Evolutionary conservation across 768 basidiomycete genomes (phyloP), one percentile per base, ranked within the genome.

Genomic region (Scleroderma citrinum): DNA sequence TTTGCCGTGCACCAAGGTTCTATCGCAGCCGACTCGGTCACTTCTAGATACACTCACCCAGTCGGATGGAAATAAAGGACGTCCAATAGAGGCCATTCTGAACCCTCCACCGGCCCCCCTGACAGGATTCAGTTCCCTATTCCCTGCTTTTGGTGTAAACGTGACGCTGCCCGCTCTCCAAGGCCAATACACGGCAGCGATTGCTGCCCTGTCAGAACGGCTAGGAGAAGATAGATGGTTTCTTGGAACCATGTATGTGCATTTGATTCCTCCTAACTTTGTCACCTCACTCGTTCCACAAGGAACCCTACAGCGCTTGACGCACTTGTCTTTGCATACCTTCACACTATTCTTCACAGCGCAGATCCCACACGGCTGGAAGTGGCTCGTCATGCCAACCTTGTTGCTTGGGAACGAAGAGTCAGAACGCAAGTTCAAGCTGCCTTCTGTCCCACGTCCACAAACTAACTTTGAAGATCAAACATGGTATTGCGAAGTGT

Each of bases 161-260:
- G 59, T 89, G 30, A 72, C 81, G 52, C 64, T 72, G 16, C 58
- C 68, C 14, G 67, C 74, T 3, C 62, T 90, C 17, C 69, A 80
- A 44, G 66, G 74, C 14, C 76, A 77, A 56, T 92, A 87, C 63
- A 71, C 72, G 19, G 85, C 88, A 41, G 88, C 88, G 14, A 81
- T 91, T 17, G 62, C 76, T 2, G 76, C 87, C 1, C 76, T 92
- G 26, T 84, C 86, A 0, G 85, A 86, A 53, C 77, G 88, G 20
- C 75, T 92, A 2, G 85, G 81, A 21, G 79, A 76, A 3, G 84
- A 91, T 59, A 78, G 77, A 52, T 92, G 90, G 90, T 85, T 92
- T 67, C 76, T 92, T 3, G 82, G 75, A 32, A 91, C 87, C 12
- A 68, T 66, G 90, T 90, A 61, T 42, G 77, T 58, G 56, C 52